A percentile compares a stretch with the other conserved stretches of the same genome.
Conservation (phyloP, 1,139 yeast genomes). For the Protomyces lactucae-debilis region DNA sequence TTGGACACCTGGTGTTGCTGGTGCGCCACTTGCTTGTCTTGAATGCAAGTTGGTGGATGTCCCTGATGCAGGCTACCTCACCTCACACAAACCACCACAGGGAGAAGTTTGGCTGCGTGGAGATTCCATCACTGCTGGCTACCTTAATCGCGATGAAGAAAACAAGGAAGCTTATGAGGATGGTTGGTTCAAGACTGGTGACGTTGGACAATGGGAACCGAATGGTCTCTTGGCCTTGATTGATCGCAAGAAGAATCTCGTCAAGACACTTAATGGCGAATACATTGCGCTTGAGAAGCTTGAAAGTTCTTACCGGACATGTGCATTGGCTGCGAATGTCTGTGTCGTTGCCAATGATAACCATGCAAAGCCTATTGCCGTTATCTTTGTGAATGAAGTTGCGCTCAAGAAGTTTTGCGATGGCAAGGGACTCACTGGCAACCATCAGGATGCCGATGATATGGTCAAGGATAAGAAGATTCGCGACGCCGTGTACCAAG, state of each 20-base stretch:
- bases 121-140: conserved; percentile 63
- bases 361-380: conserved; percentile 86
- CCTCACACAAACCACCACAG: conserved; percentile 53
- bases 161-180: conserved; percentile 72
- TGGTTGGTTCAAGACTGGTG: conserved; percentile 97
- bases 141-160: conserved; percentile 78
- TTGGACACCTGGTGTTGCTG: conserved; percentile 71
- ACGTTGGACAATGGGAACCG: conserved; percentile 87
- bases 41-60: conserved; percentile 90
- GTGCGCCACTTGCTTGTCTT: conserved; percentile 74
- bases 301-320: conserved; percentile 65
- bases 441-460: conserved; percentile 51
- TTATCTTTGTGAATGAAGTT: conserved; percentile 73
- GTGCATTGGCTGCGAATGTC: conserved; percentile 66
- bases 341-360: conserved; percentile 89
- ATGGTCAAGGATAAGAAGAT: conserved; percentile 58
- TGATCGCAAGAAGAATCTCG: conserved; percentile 94
- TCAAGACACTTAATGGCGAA: conserved; percentile 94
- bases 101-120: conserved; percentile 89
- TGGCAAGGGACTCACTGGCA: conserved; percentile 48
- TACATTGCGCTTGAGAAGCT: conserved; percentile 85
- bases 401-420: conserved; percentile 59
- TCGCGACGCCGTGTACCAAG: conserved; percentile 51
- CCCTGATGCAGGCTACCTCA: conserved; percentile 82
- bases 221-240: conserved; percentile 75